phyloP scores from a whole-genome alignment of 768 basidiomycete genomes.

The Termitomyces sp. region DNA sequence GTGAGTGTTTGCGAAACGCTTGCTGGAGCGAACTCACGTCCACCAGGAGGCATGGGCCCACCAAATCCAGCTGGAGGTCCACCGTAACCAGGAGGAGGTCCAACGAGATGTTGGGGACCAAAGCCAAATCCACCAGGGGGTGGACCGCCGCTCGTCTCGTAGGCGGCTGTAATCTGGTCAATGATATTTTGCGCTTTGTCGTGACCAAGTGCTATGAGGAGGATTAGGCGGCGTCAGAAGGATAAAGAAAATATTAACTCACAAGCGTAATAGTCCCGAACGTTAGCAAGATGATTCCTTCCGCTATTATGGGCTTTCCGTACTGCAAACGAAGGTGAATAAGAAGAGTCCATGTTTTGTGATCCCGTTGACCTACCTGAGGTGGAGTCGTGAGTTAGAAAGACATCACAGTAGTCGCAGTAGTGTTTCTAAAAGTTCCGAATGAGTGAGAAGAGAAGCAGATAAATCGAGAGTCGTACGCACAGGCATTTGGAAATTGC shows the following conservation, averaged over 20 bases:
- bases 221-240: slow-evolving; percentile 3
- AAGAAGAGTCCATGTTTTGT: neutral
- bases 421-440: slow-evolving; percentile 70
- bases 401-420: slow-evolving; percentile 92
- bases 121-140: slow-evolving; percentile 87
- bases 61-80: slow-evolving; percentile 50
- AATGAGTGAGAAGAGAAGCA: slow-evolving; percentile 3
- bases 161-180: slow-evolving; percentile 94
- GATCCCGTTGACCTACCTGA: slow-evolving; percentile 52
- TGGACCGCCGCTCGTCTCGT: slow-evolving; percentile 81
- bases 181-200: slow-evolving; percentile 98
- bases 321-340: slow-evolving; percentile 42
- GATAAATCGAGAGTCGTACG: slow-evolving; percentile 19
- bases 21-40: slow-evolving; percentile 32
- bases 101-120: slow-evolving; percentile 73
- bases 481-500: slow-evolving; percentile 57
- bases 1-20: slow-evolving; percentile 1
- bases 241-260: slow-evolving; percentile 17
- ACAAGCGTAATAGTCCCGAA: slow-evolving; percentile 97
- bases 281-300: slow-evolving; percentile 94
- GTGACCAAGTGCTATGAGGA: slow-evolving; percentile 68
- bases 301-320: slow-evolving; percentile 99
- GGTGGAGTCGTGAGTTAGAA: slow-evolving; percentile 90
- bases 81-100: slow-evolving; percentile 45
- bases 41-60: slow-evolving; percentile 36